Evolutionary conservation across 129 eudicot genomes (phyloP).

Genomic region (Flaveria robusta): DNA sequence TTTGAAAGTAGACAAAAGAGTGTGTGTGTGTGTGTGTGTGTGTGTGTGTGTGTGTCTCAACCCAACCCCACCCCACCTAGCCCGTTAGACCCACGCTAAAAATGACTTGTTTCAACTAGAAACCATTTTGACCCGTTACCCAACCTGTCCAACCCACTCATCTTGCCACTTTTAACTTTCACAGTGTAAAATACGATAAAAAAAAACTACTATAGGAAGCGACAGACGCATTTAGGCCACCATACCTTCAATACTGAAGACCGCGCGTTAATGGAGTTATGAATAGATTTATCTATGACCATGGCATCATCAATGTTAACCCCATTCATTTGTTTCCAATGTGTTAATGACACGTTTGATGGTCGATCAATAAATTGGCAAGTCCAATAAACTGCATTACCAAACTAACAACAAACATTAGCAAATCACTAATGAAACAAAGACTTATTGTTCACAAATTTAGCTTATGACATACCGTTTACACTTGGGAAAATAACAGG

Average conservation of each 20-base stretch:
- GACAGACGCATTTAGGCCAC: not conserved
- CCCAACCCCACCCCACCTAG: not conserved
- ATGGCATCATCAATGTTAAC: constrained; percentile 62
- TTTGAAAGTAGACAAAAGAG: not conserved
- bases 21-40: too few relatives aligned
- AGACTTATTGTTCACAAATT: constrained; percentile 10
- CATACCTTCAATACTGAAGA: constrained; percentile 85
- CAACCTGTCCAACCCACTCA: not conserved
- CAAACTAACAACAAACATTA: not conserved
- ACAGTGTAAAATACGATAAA: too few relatives aligned
- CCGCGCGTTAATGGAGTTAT: constrained; percentile 66
- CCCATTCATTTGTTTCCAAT: constrained; percentile 94
- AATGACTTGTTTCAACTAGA: too few relatives aligned
- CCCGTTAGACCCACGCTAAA: too few relatives aligned
- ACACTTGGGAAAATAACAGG: constrained; percentile 96
- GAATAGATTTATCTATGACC: constrained; percentile 78
- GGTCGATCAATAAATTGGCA: constrained; percentile 91
- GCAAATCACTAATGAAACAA: constrained; percentile 1
- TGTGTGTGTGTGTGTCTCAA: too few relatives aligned
- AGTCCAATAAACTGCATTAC: constrained; percentile 77
- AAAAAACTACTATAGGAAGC: not conserved
- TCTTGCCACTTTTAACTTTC: not conserved
- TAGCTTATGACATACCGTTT: constrained; percentile 57
- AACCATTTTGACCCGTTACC: not conserved
- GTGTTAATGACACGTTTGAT: constrained; percentile 77